Conservation (phyloP, 2,329 filamentous ascomycete genomes). For the Alternaria brassicicola region DNA sequence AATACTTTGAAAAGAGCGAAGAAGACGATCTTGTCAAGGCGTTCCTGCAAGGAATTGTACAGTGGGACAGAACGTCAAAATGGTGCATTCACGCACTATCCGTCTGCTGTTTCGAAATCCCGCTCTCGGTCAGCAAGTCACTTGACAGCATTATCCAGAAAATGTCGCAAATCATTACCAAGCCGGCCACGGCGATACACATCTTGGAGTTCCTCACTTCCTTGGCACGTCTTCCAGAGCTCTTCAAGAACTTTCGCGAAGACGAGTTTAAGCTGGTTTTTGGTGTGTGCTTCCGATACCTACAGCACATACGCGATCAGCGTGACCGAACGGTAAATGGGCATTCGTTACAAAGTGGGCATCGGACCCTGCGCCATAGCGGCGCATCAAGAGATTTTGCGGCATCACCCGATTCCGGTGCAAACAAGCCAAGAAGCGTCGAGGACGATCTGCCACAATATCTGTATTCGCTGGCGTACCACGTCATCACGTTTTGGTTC, state of each 20-base stretch:
- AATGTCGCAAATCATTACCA: conserved; percentile 96
- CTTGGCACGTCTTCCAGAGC: conserved; percentile 79
- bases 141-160: conserved; percentile 86
- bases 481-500: conserved; percentile 98
- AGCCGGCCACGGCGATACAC: conserved; percentile 88
- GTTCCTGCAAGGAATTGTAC: conserved; percentile 83
- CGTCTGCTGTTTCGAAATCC: conserved; percentile 93
- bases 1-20: conserved; percentile 80
- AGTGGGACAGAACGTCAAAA: conserved; percentile 85
- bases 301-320: conserved; percentile 82
- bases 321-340: conserved; percentile 48
- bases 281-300: conserved; percentile 90
- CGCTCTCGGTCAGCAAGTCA: conserved; percentile 82
- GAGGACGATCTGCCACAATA: conserved; percentile 88
- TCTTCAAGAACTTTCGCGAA: conserved; percentile 87
- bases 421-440: conserved; percentile 49
- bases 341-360: conserved; percentile 39
- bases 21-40: conserved; percentile 87
- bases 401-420: conserved; percentile 33
- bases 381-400: conserved; percentile 53
- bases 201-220: conserved; percentile 95
- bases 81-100: conserved; percentile 94
- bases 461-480: conserved; percentile 90
- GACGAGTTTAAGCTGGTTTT: conserved; percentile 95
- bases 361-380: conserved; percentile 51